Base-by-base conservation (phyloP, 2,329 filamentous ascomycete genomes). In the Alternaria novae-zelandiae region DNA sequence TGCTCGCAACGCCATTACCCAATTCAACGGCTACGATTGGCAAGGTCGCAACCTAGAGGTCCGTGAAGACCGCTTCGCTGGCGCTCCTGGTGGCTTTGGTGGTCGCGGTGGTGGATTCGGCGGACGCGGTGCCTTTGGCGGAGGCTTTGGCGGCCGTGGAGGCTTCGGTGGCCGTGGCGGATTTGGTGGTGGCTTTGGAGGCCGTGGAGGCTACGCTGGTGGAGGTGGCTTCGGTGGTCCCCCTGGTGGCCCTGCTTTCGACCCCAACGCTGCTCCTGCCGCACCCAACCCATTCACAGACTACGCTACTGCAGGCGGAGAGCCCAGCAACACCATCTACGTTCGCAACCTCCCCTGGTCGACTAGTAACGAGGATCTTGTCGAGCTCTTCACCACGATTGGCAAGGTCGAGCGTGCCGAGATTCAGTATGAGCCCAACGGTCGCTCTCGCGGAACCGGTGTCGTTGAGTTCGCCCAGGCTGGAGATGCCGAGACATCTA, bases 21-120 rank as follows among this genome's bases (percentile, higher is more conserved):
- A 97, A 72, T 99, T 98, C 86, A 97, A 98, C 78, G 96, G 96
- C 63, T 98, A 97, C 79, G 96, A 99, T 69, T 99, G 96, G 96
- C 95, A 98, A 80, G 96, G 96, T 11, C 91, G 96, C 62, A 84
- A 90, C 56, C 88, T 99, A 54, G 96, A 99, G 80, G 96, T 99
- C 67, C 94, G 96, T 67, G 95, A 98, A 82, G 96, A 99, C 78
- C 91, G 96, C 61, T 99, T 94, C 78, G 96, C 96, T 63, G 90
- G 89, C 64, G 81, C 84, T 64, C 80, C 81, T 62, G 79, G 82
- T 25, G 79, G 76, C 28, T 68, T 66, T 44, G 30, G 30, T n/a
- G 77, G 77, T 30, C 77, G 79, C 32, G 77, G 79, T 43, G 80
- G 80, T 45, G 80, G 80, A 28, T 81, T 80, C 45, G 79, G 79